phyloP scores from a whole-genome alignment of 345 rosid genomes.

The Lagerstroemia speciosa region DNA sequence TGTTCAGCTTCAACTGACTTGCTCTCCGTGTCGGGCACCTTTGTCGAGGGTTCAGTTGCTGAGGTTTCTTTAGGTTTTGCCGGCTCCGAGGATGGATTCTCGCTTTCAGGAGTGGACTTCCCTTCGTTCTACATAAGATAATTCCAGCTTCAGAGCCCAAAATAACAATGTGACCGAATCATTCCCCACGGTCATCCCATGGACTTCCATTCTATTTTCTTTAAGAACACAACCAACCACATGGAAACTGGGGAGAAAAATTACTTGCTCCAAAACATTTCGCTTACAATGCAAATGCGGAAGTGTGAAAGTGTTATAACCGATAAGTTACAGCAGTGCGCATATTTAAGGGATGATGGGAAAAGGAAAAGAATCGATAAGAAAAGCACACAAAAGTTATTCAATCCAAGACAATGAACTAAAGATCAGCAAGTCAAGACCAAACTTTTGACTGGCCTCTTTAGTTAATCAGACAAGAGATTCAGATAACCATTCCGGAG shows the following conservation, averaged over 20 bases:
- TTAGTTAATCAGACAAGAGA: not conserved
- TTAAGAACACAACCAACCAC: no score
- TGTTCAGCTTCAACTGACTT: not conserved
- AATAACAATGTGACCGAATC: not conserved
- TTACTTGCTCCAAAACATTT: not conserved
- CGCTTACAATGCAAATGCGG: not conserved
- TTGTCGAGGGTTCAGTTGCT: not conserved
- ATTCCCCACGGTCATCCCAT: no score
- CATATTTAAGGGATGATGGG: not conserved
- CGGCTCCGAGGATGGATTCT: not conserved
- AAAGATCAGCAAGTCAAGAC: not conserved
- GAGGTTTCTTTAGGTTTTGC: conserved; percentile 3
- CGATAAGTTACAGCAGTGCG: not conserved
- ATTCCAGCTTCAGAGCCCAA: not conserved
- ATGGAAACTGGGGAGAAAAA: not conserved
- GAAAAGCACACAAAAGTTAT: not conserved
- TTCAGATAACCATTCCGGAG: not conserved
- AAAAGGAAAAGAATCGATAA: not conserved
- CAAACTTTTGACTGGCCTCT: not conserved
- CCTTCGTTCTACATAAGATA: conserved; percentile 5
- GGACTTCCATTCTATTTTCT: no score
- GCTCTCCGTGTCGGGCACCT: not conserved
- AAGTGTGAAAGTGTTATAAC: not conserved
- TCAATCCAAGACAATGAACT: not conserved
- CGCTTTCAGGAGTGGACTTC: not conserved